These are phyloP conservation scores for Rhizoctonia solani DNA, from an alignment of 1,284 basidiomycete species.

Conservation along the genomic window DNA sequence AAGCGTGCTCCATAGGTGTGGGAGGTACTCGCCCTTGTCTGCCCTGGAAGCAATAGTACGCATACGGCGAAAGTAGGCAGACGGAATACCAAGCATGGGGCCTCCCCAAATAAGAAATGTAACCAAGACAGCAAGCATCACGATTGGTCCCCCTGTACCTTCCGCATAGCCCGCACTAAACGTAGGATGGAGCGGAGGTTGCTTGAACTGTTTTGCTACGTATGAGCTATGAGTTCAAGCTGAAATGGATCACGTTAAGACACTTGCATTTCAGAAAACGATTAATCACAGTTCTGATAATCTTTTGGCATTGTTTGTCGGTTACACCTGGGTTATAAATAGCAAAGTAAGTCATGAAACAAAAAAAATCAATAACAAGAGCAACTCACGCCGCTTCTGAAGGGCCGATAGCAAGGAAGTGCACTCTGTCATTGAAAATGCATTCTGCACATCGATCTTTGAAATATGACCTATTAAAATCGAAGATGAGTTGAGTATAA, in stretches of 20 bases:
- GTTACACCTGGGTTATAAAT: background rate
- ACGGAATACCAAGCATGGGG: constrained; percentile 9
- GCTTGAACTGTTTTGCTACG: constrained; percentile 1
- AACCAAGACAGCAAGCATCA: background rate
- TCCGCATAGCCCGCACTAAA: background rate
- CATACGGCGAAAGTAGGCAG: constrained; percentile 17
- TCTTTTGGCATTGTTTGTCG: constrained; percentile 31
- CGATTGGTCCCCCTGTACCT: background rate
- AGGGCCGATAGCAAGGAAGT: constrained; percentile 20
- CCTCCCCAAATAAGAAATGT: constrained; percentile 11
- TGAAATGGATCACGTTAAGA: background rate
- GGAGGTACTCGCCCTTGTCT: constrained; percentile 13
- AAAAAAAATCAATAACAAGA: background rate
- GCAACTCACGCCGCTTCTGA: constrained; percentile 16
- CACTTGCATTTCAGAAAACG: constrained; percentile 6
- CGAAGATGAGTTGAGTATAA: too few species aligned
- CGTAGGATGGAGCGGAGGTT: background rate
- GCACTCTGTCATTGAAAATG: constrained; percentile 20
- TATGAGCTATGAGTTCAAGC: background rate
- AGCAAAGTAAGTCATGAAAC: background rate
- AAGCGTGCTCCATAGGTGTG: constrained; percentile 12
- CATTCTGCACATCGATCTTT: constrained; percentile 10
- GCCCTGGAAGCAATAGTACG: background rate
- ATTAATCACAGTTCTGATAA: constrained; percentile 19
- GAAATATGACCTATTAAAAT: background rate